Evolutionary conservation across 1,284 basidiomycete genomes (phyloP).

Genomic region (Caloboletus firmus): DNA sequence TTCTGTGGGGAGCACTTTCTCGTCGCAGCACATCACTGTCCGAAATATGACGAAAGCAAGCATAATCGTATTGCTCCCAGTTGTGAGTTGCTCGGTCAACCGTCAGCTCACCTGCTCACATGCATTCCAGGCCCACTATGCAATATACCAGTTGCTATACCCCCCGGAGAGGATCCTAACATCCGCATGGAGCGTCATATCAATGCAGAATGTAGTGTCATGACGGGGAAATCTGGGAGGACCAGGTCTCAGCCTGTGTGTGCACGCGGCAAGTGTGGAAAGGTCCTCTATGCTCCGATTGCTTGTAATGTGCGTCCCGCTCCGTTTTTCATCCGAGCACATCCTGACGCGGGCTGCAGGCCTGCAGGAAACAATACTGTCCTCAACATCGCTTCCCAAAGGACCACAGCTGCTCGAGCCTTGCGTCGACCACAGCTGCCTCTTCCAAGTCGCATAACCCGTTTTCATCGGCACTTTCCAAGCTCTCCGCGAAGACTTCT

Average conservation of each 20-base stretch:
- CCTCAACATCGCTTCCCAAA: conserved; percentile 70
- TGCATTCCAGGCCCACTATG: conserved; percentile 62
- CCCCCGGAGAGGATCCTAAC: conserved; percentile 73
- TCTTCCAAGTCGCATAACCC: conserved; percentile 15
- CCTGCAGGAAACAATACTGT: conserved; percentile 69
- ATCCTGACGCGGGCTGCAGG: conserved; percentile 41
- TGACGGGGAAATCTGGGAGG: conserved; percentile 49
- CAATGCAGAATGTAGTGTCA: conserved; percentile 59
- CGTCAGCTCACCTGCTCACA: conserved; percentile 7
- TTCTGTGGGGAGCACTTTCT: conserved; percentile 78
- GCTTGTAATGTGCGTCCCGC: conserved; percentile 58
- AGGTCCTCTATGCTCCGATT: conserved; percentile 72
- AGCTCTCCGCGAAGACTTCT: conserved; percentile 3
- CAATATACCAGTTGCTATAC: conserved; percentile 67
- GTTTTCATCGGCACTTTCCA: conserved; percentile 7
- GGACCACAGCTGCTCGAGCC: conserved; percentile 56
- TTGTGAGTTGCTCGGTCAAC: conserved; percentile 44
- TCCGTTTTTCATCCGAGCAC: background rate
- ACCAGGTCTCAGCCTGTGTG: conserved; percentile 59
- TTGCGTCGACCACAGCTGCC: conserved; percentile 19
- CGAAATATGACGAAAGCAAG: conserved; percentile 66
- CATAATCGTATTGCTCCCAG: conserved; percentile 71
- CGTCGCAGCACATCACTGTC: conserved; percentile 62
- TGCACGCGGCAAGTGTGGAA: conserved; percentile 61
- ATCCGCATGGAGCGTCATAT: conserved; percentile 74